Base-by-base conservation (phyloP, 2,329 filamentous ascomycete species). In the Sarocladium brachiariae region DNA sequence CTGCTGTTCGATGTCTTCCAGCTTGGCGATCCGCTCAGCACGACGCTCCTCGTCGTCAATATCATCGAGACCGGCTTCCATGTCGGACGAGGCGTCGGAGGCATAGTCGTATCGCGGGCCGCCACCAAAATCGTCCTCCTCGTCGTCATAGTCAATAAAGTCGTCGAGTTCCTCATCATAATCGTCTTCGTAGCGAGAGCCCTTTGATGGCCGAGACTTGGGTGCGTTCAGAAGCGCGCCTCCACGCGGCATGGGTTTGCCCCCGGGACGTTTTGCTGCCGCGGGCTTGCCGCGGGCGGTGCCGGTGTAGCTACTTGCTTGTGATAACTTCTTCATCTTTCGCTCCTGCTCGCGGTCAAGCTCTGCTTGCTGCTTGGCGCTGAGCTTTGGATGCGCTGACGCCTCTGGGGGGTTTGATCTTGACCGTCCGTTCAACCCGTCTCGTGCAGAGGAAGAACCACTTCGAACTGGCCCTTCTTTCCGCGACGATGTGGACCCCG, bases 61-160 rank as follows among this genome's bases (percentile, higher is more conserved):
- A 57, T 90, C 86, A 53, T 83, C 84, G 33, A 85, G 64, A 30
- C 85, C 86, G 2, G 85, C 87, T 64, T 90, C 86, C 84, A 90
- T 90, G 58, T 89, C 87, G 5, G 84, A 88, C 4, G 83, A 86
- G 5, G 64, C 80, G 50, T 86, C 85, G 1, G 81, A 83, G 2
- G 72, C 76, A 55, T 87, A 84, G 45, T 72, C 74, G 54, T 78
- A 75, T 5, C 68, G 66, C 27, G 66, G 70, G 7, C 68, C 65
- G 11, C 56, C 64, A 3, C 56, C 59, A 27, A 60, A 58, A 2
- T 63, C 66, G 0, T 75, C 72, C 4, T 78, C 77, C 0, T 81
- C 78, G 11, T 81, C 78, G 38, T 81, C 77, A 52, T 81, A 80
- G 37, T 80, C 78, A 61, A 81, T 79, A 55, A 81, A 81, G 53